Percentiles rank a stretch among this genome's conserved stretches.
Evolutionary conservation across 306 rosid species (phyloP).

Genomic region (Hippophae tibetana): DNA sequence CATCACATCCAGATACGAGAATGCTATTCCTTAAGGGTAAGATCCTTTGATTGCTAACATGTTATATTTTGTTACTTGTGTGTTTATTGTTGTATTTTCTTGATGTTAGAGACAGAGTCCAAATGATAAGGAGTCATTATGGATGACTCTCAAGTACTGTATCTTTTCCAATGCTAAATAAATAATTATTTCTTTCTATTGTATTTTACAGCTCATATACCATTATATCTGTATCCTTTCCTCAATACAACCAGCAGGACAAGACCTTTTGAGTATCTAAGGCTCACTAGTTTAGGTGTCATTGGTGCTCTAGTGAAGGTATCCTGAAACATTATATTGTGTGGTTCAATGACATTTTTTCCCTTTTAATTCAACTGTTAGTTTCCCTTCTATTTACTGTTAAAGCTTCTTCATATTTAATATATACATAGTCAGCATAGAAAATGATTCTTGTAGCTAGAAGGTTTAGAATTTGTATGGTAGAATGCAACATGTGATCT

Average conservation of each 20-base stretch:
- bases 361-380: background rate
- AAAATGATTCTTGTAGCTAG: no score
- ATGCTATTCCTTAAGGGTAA: conserved; percentile 75
- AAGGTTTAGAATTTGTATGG: no score
- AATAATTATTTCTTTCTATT: conserved; percentile 6
- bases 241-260: conserved; percentile 70
- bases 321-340: conserved; percentile 10
- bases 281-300: conserved; percentile 84
- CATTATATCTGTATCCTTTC: conserved; percentile 72
- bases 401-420: background rate
- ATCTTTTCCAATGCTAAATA: background rate
- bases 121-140: background rate
- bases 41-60: conserved; percentile 20
- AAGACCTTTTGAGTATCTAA: conserved; percentile 67
- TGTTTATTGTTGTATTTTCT: background rate
- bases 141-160: background rate
- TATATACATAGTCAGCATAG: no score
- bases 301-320: conserved; percentile 91
- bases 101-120: background rate
- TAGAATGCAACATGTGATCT: no score
- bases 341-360: background rate
- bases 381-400: background rate
- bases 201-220: conserved; percentile 64
- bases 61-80: conserved; percentile 7
- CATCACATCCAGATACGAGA: conserved; percentile 79